Evolutionary conservation across 2,329 filamentous ascomycete genomes (phyloP).

Genomic region (Exophiala sideris): DNA sequence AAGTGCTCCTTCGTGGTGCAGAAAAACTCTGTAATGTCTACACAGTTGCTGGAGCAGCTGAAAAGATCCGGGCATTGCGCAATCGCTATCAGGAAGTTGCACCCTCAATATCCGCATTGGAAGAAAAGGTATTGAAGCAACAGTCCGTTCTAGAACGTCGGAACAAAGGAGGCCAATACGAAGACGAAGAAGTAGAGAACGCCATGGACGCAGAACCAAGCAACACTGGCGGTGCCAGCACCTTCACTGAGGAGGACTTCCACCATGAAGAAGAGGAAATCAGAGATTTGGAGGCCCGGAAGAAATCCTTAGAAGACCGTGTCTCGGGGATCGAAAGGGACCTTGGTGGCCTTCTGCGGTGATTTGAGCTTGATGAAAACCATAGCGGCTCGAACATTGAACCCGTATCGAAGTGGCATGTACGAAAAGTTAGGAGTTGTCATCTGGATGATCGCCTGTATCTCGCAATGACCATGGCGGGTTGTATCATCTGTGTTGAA

Average conservation of each 20-base stretch:
- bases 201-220: slow-evolving; percentile 33
- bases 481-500: too few relatives aligned
- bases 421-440: not conserved
- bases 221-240: slow-evolving; percentile 21
- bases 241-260: slow-evolving; percentile 42
- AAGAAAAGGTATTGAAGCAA: slow-evolving; percentile 75
- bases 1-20: slow-evolving; percentile 77
- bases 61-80: slow-evolving; percentile 71
- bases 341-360: slow-evolving; percentile 59
- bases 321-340: slow-evolving; percentile 67
- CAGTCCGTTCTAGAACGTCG: slow-evolving; percentile 68
- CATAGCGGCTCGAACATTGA: too few relatives aligned
- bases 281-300: slow-evolving; percentile 60
- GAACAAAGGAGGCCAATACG: slow-evolving; percentile 59
- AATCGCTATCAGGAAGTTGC: slow-evolving; percentile 67
- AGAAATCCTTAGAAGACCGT: slow-evolving; percentile 59
- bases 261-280: slow-evolving; percentile 53
- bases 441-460: not conserved
- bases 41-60: slow-evolving; percentile 71
- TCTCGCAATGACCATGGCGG: not conserved
- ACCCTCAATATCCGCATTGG: slow-evolving; percentile 75
- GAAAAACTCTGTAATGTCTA: slow-evolving; percentile 90
- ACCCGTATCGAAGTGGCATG: not conserved
- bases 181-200: slow-evolving; percentile 52
- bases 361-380: not conserved